Conservation (phyloP, 139 green algal genomes). For the Raphidocelis subcapitata region DNA sequence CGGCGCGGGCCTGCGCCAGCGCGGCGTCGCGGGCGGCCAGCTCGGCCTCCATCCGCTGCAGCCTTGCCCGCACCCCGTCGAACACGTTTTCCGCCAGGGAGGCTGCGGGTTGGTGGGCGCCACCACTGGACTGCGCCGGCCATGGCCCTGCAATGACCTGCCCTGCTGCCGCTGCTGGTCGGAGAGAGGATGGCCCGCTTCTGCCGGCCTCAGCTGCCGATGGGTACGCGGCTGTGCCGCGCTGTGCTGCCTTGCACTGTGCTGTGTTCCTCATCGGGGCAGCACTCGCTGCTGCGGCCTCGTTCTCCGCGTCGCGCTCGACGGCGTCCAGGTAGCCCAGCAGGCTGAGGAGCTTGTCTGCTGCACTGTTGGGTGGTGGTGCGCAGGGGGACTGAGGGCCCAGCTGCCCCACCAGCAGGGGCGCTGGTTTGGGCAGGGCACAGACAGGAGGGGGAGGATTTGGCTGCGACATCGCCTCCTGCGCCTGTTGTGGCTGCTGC, state of each 20-base stretch:
- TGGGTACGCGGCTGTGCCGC: constrained; percentile 33
- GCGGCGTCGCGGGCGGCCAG: constrained; percentile 27
- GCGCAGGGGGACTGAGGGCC: neutral
- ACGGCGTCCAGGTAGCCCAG: constrained; percentile 51
- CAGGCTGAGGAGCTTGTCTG: constrained; percentile 49
- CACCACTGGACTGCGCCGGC: neutral
- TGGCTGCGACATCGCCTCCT: neutral
- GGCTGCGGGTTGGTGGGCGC: constrained; percentile 15
- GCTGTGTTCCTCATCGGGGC: constrained; percentile 18
- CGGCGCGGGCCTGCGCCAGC: constrained; percentile 13
- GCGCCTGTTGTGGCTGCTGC: neutral
- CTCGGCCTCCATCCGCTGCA: constrained; percentile 39
- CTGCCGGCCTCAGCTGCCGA: constrained; percentile 14
- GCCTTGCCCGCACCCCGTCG: constrained; percentile 50
- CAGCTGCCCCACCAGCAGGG: neutral
- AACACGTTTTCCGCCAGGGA: constrained; percentile 57
- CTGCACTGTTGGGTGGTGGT: neutral
- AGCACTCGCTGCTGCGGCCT: neutral
- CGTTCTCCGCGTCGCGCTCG: constrained; percentile 21
- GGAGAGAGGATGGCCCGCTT: no score
- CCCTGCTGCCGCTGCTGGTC: constrained; percentile 5
- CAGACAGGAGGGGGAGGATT: neutral
- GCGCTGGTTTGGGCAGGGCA: neutral
- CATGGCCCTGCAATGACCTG: neutral
- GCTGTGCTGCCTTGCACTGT: constrained; percentile 38